Percentiles rank a stretch among this genome's conserved stretches.
Evolutionary conservation across 2,329 filamentous ascomycete species (phyloP).

Genomic region (Beauveria medogensis): DNA sequence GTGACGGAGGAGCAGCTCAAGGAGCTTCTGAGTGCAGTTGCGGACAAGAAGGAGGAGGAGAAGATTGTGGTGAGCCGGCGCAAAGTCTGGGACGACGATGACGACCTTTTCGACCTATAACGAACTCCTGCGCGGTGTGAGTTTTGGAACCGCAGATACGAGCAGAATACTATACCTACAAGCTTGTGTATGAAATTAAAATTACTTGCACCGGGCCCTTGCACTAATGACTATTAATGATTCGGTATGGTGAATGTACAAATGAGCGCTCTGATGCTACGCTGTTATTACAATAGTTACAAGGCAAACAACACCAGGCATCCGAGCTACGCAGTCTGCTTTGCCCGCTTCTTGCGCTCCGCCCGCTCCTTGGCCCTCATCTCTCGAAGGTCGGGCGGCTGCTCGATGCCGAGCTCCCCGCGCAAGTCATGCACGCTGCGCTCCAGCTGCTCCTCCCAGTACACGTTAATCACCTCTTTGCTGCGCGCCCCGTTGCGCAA

Average conservation of each 20-base stretch:
- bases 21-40: slow-evolving; percentile 76
- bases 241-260: background rate
- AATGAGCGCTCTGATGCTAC: background rate
- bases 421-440: slow-evolving; percentile 73
- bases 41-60: slow-evolving; percentile 69
- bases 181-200: background rate
- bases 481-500: slow-evolving; percentile 68
- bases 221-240: background rate
- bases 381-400: slow-evolving; percentile 74
- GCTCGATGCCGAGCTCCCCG: slow-evolving; percentile 70
- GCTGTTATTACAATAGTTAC: background rate
- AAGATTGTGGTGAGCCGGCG: slow-evolving; percentile 82
- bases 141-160: background rate
- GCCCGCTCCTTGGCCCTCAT: slow-evolving; percentile 65
- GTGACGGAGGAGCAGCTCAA: slow-evolving; percentile 92
- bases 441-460: slow-evolving; percentile 93
- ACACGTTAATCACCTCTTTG: slow-evolving; percentile 86
- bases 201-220: background rate
- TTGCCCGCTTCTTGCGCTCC: slow-evolving; percentile 54
- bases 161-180: background rate
- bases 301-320: background rate
- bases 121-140: background rate
- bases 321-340: slow-evolving; percentile 21
- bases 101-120: slow-evolving; percentile 60
- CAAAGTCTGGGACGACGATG: slow-evolving; percentile 80